These are phyloP conservation scores for Solanum pimpinellifolium DNA, from an alignment of 257 asterid species.

Conservation along the genomic window DNA sequence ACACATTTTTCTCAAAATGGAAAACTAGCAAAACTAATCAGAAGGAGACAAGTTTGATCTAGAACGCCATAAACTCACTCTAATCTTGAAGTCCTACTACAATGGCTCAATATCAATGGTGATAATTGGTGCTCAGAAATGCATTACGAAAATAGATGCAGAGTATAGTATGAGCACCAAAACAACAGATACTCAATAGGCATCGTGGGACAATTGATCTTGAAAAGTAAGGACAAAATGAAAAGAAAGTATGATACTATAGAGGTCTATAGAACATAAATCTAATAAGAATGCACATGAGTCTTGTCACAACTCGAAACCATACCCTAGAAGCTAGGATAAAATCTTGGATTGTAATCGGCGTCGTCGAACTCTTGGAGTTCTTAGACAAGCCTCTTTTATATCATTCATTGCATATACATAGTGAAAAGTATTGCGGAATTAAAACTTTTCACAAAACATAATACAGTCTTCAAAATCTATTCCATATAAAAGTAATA, in stretches of 20 bases:
- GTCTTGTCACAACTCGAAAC: not conserved
- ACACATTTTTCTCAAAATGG: not conserved
- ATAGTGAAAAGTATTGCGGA: too few relatives aligned
- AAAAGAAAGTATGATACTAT: not conserved
- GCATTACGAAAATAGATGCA: not conserved
- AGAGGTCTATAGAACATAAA: not conserved
- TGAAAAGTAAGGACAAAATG: not conserved
- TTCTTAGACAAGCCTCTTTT: too few relatives aligned
- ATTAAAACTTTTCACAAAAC: too few relatives aligned
- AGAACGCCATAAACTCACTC: not conserved
- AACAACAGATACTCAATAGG: not conserved
- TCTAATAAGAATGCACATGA: not conserved
- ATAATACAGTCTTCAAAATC: too few relatives aligned
- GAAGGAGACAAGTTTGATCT: not conserved
- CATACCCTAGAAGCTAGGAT: too few relatives aligned
- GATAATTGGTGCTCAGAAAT: too few relatives aligned
- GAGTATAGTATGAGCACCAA: too few relatives aligned
- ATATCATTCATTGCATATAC: too few relatives aligned
- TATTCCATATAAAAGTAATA: too few relatives aligned
- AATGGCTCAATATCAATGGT: not conserved
- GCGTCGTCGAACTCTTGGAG: too few relatives aligned
- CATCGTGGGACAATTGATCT: not conserved
- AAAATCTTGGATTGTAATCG: too few relatives aligned
- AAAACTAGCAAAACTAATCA: not conserved
- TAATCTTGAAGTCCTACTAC: not conserved